Base-by-base conservation (phyloP, 176 grass and related monocot species). In the Rhipidocladum racemiflorum region DNA sequence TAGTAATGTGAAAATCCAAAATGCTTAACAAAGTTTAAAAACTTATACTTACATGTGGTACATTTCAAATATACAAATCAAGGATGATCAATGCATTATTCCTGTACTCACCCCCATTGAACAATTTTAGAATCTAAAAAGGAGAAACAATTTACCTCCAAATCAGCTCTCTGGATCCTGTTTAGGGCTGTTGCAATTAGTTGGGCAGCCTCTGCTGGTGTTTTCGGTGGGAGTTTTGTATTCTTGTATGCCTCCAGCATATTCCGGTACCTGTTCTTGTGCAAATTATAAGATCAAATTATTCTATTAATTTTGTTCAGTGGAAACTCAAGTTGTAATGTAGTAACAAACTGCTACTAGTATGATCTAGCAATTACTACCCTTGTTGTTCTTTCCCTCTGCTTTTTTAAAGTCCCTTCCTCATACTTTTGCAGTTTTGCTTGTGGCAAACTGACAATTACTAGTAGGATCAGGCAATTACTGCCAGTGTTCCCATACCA, bases 171-270 rank as follows among this genome's bases (percentile, higher is more conserved):
- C 77, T 74, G 84, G 27, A 81, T 86, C 68, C 35, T 66, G 36
- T 76, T 80, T 56, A 86, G 68, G 69, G 84, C 84, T 66, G 68
- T 35, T 74, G 60, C 74, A 72, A 90, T 23, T 71, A 90, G 57
- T 9, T 32, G 61, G 13, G 84, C 74, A 68, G 80, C 80, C 46
- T 90, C 89, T 74, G 54, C 85, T 5, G 74, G 40, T 36, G 89
- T 90, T 80, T 25, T 84, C 23, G 61, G 88, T 54, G 67, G 84
- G 7, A 74, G 45, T 14, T 23, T 84, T 9, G 32, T 42, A 44
- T 87, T 81, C 15, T 80, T 90, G 60, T 86, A 87, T 62, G 65
- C 80, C n/a, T 82, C 80, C 74, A 90, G 79, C 39, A 90, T 87
- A 67, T 85, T 88, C 45, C 66, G 46, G 40, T 91, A 91, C 89